Base-by-base conservation (phyloP, 345 rosid species). In the Microthlaspi erraticum region DNA sequence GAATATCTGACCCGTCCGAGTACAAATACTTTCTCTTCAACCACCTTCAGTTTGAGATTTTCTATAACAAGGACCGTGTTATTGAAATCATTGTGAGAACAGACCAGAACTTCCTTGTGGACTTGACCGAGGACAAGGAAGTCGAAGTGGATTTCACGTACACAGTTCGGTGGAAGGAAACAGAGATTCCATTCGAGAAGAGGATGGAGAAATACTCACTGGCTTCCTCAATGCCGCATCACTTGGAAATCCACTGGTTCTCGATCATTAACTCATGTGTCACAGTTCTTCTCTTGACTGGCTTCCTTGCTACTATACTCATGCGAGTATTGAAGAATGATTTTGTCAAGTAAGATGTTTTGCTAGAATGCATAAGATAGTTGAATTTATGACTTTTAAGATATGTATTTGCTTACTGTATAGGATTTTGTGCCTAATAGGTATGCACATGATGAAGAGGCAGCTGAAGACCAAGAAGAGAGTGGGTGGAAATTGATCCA, bases 261-360 rank as follows among this genome's bases (percentile, higher is more conserved):
- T 85, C 87, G 2, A 85, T 79, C 19, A 85, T 85, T 16, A 85
- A 85, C 71, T 83, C 85, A 0, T 79, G 89, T 67, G 85, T 85
- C 42, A 85, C 82, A 5, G 89, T 85, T 67, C 89, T 85, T 36
- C 89, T 85, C 67, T 68, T 85, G 73, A 81, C 89, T 72, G 89
- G 86, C 18, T 84, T 85, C 64, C 86, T 85, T 37, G 83, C 84
- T 1, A 85, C 89, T 0, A 79, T 83, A 61, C 86, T 85, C 51
- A 79, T 85, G 83, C 80, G 89, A 9, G 85, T 85, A 18, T 71
- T 85, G 53, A 83, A 83, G 82, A 85, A 83, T 66, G 86, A 85
- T 73, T 85, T 85, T 31, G 80, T 79, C 9, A 85, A 83, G 89
- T 85, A 73, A 79, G 86, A 56, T 18, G 36, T 55, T 33, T 34